Evolutionary conservation across 768 basidiomycete genomes (phyloP).

Genomic region (Boletus reticuloceps): DNA sequence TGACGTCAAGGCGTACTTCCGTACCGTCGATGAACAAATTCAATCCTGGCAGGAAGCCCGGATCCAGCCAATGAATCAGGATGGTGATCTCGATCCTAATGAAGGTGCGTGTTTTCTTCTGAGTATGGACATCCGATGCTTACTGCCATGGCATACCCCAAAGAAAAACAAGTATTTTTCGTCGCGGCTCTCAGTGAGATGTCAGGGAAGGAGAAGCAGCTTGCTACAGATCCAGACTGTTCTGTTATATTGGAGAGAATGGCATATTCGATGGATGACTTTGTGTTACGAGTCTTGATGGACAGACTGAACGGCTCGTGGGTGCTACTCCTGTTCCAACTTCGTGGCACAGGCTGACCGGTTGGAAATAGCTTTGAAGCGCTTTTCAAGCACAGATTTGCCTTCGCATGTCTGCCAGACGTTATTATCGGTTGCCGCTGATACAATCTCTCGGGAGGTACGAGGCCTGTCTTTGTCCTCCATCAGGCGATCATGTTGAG

Average conservation of each 20-base stretch:
- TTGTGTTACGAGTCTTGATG: conserved; percentile 86
- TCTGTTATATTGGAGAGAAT: conserved; percentile 89
- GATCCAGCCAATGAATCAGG: conserved; percentile 41
- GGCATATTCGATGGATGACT: conserved; percentile 93
- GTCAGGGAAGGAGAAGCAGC: conserved; percentile 81
- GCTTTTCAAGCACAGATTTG: conserved; percentile 80
- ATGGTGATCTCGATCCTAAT: conserved; percentile 58
- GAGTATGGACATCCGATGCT: neutral
- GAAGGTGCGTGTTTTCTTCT: conserved; percentile 49
- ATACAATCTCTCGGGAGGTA: conserved; percentile 72
- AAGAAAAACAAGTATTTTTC: conserved; percentile 77
- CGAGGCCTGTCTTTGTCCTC: conserved; percentile 1
- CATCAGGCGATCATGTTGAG: neutral
- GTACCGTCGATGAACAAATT: conserved; percentile 84
- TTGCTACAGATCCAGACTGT: conserved; percentile 93
- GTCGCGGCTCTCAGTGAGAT: conserved; percentile 83
- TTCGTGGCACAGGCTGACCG: conserved; percentile 2
- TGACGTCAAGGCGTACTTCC: conserved; percentile 91
- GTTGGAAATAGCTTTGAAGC: conserved; percentile 50
- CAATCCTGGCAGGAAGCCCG: conserved; percentile 72
- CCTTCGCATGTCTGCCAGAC: conserved; percentile 96
- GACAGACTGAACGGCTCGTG: conserved; percentile 88
- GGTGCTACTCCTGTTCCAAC: conserved; percentile 35
- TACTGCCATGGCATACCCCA: neutral
- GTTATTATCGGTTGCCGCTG: conserved; percentile 61